Conservation (phyloP, 2,329 filamentous ascomycete species). For the Nemania sp. region DNA sequence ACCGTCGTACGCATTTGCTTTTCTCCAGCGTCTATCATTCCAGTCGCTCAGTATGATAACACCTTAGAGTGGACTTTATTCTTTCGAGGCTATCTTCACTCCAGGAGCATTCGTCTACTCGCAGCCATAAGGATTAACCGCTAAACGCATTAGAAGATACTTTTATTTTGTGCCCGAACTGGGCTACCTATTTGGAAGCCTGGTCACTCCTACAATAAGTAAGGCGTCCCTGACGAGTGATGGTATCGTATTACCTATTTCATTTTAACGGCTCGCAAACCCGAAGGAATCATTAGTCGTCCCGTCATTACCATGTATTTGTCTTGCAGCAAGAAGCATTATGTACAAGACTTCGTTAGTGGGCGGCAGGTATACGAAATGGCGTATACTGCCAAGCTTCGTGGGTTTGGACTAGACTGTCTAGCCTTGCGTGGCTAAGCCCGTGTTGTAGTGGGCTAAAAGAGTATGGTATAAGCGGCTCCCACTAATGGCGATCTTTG, state of each 20-base stretch:
- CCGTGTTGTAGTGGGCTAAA: slow-evolving; percentile 6
- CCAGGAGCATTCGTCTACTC: not conserved
- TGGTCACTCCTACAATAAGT: no score
- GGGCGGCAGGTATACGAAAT: not conserved
- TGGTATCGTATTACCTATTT: no score
- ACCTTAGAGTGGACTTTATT: not conserved
- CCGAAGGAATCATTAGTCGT: slow-evolving; percentile 17
- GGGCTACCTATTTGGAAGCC: no score
- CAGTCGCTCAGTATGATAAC: slow-evolving; percentile 34
- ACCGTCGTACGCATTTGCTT: slow-evolving; percentile 34
- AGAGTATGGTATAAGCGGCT: slow-evolving; percentile 15
- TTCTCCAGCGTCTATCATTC: slow-evolving; percentile 32
- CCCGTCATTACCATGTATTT: not conserved
- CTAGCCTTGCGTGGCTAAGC: slow-evolving; percentile 11
- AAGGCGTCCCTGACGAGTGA: no score
- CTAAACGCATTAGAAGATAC: no score
- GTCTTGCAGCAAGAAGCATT: slow-evolving; percentile 3
- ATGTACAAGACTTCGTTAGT: not conserved
- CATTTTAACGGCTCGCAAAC: not conserved
- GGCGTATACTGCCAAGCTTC: slow-evolving; percentile 6
- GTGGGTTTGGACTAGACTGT: slow-evolving; percentile 7
- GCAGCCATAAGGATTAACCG: not conserved
- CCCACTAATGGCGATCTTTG: slow-evolving; percentile 20
- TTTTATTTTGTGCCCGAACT: no score
- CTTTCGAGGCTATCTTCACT: not conserved